A percentile compares a stretch with the other conserved stretches of the same genome.
Evolutionary conservation across 2,329 filamentous ascomycete genomes (phyloP).

Genomic region (Aspergillus terreus): DNA sequence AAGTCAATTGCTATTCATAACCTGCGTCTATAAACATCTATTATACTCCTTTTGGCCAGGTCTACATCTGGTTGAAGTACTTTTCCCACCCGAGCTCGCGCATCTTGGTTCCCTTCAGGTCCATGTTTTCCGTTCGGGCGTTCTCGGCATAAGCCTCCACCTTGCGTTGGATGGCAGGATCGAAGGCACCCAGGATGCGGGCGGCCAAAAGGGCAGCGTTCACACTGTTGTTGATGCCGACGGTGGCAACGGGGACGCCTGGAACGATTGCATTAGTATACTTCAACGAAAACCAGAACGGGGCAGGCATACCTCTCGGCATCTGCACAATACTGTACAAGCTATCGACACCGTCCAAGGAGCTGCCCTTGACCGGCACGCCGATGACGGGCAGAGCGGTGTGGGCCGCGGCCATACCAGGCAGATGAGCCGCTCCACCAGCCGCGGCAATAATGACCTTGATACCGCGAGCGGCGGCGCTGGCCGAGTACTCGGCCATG

Average conservation of each 20-base stretch:
- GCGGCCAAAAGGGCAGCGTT: conserved; percentile 72
- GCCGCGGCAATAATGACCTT: conserved; percentile 73
- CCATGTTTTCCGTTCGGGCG: conserved; percentile 40
- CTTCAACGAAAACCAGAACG: neutral
- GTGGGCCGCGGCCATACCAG: conserved; percentile 71
- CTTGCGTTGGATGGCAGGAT: conserved; percentile 38
- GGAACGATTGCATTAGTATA: conserved; percentile 24
- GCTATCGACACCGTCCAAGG: conserved; percentile 68
- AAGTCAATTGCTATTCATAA: neutral
- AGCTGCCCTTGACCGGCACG: conserved; percentile 70
- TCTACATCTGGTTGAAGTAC: conserved; percentile 43
- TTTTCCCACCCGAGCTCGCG: conserved; percentile 42
- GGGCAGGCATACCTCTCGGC: conserved; percentile 51
- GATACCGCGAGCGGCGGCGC: conserved; percentile 62
- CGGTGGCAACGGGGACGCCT: conserved; percentile 69
- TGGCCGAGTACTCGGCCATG: conserved; percentile 65
- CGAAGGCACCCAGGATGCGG: conserved; percentile 59
- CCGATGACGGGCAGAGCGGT: conserved; percentile 73
- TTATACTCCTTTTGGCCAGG: conserved; percentile 3
- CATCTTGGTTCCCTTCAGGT: conserved; percentile 42
- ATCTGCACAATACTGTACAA: conserved; percentile 73
- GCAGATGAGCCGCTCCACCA: conserved; percentile 68
- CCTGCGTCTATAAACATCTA: conserved; percentile 4
- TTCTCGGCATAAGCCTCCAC: conserved; percentile 42
- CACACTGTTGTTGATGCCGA: conserved; percentile 76